Evolutionary conservation across 2,329 filamentous ascomycete species (phyloP), one percentile per base, ranked within the genome.

Genomic region (Camillea tinctor): DNA sequence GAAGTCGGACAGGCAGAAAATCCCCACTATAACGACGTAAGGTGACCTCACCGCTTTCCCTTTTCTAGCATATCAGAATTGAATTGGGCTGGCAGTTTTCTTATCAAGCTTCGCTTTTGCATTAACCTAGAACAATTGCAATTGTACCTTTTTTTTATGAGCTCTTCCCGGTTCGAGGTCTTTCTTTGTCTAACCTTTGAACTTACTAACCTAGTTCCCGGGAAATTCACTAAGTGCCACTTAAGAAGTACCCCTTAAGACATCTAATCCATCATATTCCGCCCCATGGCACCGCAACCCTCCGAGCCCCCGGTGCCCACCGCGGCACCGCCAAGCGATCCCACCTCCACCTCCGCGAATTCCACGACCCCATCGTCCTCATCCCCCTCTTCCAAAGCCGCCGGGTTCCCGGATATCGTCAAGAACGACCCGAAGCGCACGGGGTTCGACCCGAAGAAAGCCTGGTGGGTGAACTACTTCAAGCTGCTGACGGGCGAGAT

Each of bases 401-500:
- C 50, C 57, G 57, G 56, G 44, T 60, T 69, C 58, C 72, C 68
- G 60, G 68, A 62, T 72, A 79, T 71, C 75, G 44, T 84, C 67
- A 68, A 78, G 65, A 88, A 88, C 74, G 83, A 88, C 74, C 85
- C 86, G 50, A 74, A 79, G 60, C 80, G 82, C 64, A 88, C 86
- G 21, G 85, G 85, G 66, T 88, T 88, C 79, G 84, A 88, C 75
- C 85, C 86, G 55, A 69, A 80, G 66, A 81, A 79, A 52, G 76
- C 77, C 63, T 85, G 82, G 81, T 97, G 92, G 89, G 84, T 89
- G 73, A 96, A 91, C 79, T 90, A 93, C 80, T 97, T 96, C 83
- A 86, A 86, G 69, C 90, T 93, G 76, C 80, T 96, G 54, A 87
- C 90, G 17, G 90, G 91, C 58, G 81, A 84, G 69, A 88, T 95